Evolutionary conservation across 2,329 filamentous ascomycete genomes (phyloP), one percentile per base, ranked within the genome.

Genomic region (Dothistroma septosporum): DNA sequence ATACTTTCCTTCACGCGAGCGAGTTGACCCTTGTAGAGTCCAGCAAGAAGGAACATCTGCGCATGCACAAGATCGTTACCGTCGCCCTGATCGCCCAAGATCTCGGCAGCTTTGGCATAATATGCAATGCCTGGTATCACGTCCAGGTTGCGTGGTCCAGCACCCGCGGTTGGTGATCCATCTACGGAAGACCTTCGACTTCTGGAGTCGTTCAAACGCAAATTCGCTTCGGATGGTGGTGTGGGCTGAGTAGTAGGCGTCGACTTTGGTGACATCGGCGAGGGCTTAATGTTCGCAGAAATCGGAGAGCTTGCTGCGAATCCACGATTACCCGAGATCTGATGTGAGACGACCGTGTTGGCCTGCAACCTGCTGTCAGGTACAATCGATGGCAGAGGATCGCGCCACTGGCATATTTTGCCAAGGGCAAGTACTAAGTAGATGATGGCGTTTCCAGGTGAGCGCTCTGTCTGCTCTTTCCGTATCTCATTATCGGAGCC

Each of bases 101-200:
- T 96, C 63, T 94, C 89, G 0, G 88, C 88, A 1, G 92, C 93
- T 63, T 90, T 87, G 0, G 90, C 89, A 73, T 92, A 97, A 73
- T 97, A 97, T 32, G 92, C 89, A 60, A 97, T 79, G 0, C 94
- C 94, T 0, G 94, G 93, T 62, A 97, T 89, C 7, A 89, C 83
- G 69, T 97, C 92, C 55, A 94, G 82, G 52, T 76, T 76, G 21
- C 68, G 65, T n/a, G 54, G 53, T 4, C 64, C 65, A 31, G 64
- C 22, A 22, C 54, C 55, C 5, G 60, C 58, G 11, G 49, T 55
- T 10, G 67, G 65, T 2, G 59, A 63, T 12, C 64, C 69, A 22
- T 75, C 73, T 21, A 69, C 58, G 1, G 72, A 74, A 2, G 68
- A 69, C 35, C 71, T 64, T 33, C 69, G 67, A 59, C 72, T 75